Conservation (phyloP, 768 basidiomycete genomes). For the Lanmaoa pseudosensibilis region DNA sequence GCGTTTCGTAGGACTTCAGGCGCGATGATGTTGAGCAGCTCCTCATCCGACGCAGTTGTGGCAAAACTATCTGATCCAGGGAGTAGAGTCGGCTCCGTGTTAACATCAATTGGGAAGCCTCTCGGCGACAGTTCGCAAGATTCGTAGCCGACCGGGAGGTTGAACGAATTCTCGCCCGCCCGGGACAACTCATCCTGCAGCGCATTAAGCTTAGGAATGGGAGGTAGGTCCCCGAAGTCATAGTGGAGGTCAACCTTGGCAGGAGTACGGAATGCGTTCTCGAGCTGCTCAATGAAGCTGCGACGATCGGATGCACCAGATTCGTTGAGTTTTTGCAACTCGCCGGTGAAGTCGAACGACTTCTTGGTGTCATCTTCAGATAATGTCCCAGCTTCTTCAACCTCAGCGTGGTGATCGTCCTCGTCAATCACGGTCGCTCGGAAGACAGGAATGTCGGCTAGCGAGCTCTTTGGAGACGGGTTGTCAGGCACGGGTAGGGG, state of each 20-base stretch:
- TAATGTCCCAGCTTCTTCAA: slow-evolving; percentile 40
- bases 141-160: slow-evolving; percentile 14
- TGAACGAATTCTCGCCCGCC: slow-evolving; percentile 24
- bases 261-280: slow-evolving; percentile 77
- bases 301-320: slow-evolving; percentile 64
- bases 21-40: slow-evolving; percentile 19
- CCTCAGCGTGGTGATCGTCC: slow-evolving; percentile 39
- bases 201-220: slow-evolving; percentile 52
- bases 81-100: slow-evolving; percentile 39
- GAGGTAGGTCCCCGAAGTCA: slow-evolving; percentile 48
- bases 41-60: slow-evolving; percentile 36
- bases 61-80: slow-evolving; percentile 37
- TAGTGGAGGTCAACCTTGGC: slow-evolving; percentile 62
- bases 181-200: slow-evolving; percentile 30
- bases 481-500: slow-evolving; percentile 36
- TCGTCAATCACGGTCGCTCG: slow-evolving; percentile 48
- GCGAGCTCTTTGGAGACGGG: slow-evolving; percentile 8
- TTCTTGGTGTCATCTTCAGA: slow-evolving; percentile 73
- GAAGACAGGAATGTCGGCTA: slow-evolving; percentile 39
- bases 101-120: slow-evolving; percentile 26
- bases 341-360: slow-evolving; percentile 84
- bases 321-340: slow-evolving; percentile 67
- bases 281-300: slow-evolving; percentile 82
- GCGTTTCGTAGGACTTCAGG: slow-evolving; percentile 23
- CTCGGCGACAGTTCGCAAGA: slow-evolving; percentile 16